Evolutionary conservation across 208 protist species (phyloP).

Genomic region (Crithidia sp.): DNA sequence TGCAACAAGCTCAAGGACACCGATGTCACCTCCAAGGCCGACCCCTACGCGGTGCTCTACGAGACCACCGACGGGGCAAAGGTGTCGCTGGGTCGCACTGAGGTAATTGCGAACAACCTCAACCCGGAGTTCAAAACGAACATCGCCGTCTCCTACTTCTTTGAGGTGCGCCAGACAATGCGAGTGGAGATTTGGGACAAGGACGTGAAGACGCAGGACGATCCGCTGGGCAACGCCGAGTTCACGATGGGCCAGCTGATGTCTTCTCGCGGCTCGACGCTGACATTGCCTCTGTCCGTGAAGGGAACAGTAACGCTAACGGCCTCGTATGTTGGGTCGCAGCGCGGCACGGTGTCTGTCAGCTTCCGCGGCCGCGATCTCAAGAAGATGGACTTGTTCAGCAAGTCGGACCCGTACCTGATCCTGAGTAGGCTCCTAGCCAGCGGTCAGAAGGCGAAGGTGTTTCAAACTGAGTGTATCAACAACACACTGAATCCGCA

Average conservation of each 20-base stretch:
- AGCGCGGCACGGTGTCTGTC: conserved; percentile 22
- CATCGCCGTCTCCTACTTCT: conserved; percentile 40
- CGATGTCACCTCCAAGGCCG: conserved; percentile 5
- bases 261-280: conserved; percentile 7
- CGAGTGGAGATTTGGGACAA: conserved; percentile 34
- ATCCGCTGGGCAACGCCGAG: conserved; percentile 33
- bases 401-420: conserved; percentile 43
- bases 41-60: conserved; percentile 9
- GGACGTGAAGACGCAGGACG: conserved; percentile 28
- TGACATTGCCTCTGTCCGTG: conserved; percentile 19
- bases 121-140: conserved; percentile 44
- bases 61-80: neutral
- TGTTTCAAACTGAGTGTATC: conserved; percentile 40
- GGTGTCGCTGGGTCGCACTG: neutral
- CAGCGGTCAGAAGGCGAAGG: conserved; percentile 7
- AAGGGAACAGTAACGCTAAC: conserved; percentile 39
- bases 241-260: conserved; percentile 38
- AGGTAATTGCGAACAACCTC: conserved; percentile 33
- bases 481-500: conserved; percentile 42
- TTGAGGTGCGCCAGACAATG: conserved; percentile 39
- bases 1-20: conserved; percentile 9
- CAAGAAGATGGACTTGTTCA: conserved; percentile 49
- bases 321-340: conserved; percentile 6
- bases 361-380: conserved; percentile 31
- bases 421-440: conserved; percentile 24